Base-by-base conservation (phyloP, 2,329 filamentous ascomycete species). In the Penicillium sp. region DNA sequence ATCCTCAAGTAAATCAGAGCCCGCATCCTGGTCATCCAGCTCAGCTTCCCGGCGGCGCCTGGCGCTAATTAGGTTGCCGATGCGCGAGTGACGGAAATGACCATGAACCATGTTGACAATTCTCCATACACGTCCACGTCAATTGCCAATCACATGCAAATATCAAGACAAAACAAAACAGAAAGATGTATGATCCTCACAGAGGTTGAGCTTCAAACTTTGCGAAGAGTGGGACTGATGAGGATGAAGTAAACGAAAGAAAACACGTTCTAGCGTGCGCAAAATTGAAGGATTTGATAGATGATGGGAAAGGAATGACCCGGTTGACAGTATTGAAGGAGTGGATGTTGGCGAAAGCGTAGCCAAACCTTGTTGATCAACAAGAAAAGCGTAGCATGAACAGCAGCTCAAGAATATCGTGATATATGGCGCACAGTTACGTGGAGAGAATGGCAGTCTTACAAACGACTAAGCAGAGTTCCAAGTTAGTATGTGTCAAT, bases 91-190 rank as follows among this genome's bases (percentile, higher is more conserved):
- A 42, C 64, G 61, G 47, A 43, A 53, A 51, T 63, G 57, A 42
- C 60, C 57, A 57, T 66, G 64, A 53, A 49, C 56, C 64, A 66
- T 66, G n/a, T 32, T 60, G 62, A 43, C 40, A 37, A 26, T 24
- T 50, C 20, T n/a, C 31, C 18, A 55, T 18, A 32, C 32, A 43
- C 24, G 22, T 43, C 13, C 8, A 22, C 11, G 16, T 44, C 14
- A 26, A 13, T 39, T 22, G 38, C 14, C 31, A 50, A 38, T 20
- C 18, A 49, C 11, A n/a, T 16, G 22, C 31, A 38, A 16, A 20
- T 34, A 48, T 50, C 38, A 5, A n/a, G 42, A 38, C 32, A 48
- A 44, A 52, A 29, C 13, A 22, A 22, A 16, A 35, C n/a, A n/a
- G 52, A 50, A 50, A 8, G 6, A 40, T 37, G 16, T 20, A 31